Conservation (phyloP, 129 eudicot species). For the sunflower (Helianthus annuus) region DNA sequence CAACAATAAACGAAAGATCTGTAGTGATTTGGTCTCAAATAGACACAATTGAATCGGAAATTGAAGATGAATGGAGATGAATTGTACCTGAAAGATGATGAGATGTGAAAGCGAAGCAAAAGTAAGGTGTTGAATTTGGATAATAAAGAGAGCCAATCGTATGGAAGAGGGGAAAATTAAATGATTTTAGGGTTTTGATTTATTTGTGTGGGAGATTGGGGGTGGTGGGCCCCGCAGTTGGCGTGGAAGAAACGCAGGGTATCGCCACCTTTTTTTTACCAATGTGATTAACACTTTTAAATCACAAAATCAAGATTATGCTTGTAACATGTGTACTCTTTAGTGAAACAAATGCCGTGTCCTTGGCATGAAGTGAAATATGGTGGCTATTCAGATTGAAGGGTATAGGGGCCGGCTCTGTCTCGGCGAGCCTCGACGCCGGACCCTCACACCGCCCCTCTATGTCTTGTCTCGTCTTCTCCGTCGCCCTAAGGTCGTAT, state of each 20-base stretch:
- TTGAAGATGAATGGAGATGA: not conserved
- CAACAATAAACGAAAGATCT: constrained; percentile 11
- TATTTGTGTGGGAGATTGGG: constrained; percentile 22
- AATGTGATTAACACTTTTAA: not conserved
- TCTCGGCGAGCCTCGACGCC: too few relatives aligned
- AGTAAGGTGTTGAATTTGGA: constrained; percentile 29
- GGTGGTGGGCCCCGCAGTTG: constrained; percentile 22
- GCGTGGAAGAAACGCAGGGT: constrained; percentile 38
- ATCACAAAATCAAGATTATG: too few relatives aligned
- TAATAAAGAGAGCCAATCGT: constrained; percentile 30
- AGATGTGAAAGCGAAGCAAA: constrained; percentile 9
- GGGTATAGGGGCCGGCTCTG: too few relatives aligned
- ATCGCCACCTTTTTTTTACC: constrained; percentile 11
- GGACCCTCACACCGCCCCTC: too few relatives aligned
- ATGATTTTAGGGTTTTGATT: constrained; percentile 32
- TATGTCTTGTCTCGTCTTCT: too few relatives aligned
- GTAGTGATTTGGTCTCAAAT: not conserved
- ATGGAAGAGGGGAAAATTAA: constrained; percentile 26
- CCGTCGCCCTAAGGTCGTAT: too few relatives aligned
- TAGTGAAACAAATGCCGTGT: too few relatives aligned
- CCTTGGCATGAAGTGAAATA: too few relatives aligned
- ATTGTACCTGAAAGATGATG: constrained; percentile 16
- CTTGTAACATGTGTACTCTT: too few relatives aligned
- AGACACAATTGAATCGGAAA: not conserved
- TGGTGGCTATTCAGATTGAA: too few relatives aligned